Base-by-base conservation (phyloP, 2,329 filamentous ascomycete genomes). In the Atkinsonella texensis region DNA sequence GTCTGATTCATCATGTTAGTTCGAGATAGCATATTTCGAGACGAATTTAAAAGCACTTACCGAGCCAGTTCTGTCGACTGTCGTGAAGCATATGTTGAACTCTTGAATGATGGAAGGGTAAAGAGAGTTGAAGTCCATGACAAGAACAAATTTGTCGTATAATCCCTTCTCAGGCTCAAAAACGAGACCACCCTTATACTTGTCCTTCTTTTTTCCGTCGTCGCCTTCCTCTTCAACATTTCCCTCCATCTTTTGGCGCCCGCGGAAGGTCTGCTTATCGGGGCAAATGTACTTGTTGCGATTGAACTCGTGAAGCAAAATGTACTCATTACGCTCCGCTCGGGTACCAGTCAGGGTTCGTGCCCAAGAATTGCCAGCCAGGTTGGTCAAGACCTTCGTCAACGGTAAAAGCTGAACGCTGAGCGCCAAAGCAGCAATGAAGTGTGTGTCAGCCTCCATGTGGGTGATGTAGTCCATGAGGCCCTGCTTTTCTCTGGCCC, bases 121-220 rank as follows among this genome's bases (percentile, higher is more conserved):
- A 55, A 98, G 75, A 61, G 90, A 96, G 77, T 98, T 98, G 75
- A 98, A 98, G 74, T 98, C 93, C 94, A 98, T 98, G 68, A 98
- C 94, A 52, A 98, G 79, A 50, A 98, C 87, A 67, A 94, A 96
- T 70, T 94, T 95, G 76, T 98, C 93, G 64, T 98, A 98, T 4
- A 98, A 78, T 17, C 94, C 93, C 68, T 91, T 96, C 66, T 97
- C 90, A 4, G 93, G 93, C 67, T 98, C 93, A 60, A 98, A 97
- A 52, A 98, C 93, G 33, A 98, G 82, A 75, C 94, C 93, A 65
- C 93, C 93, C 73, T 98, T 97, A 75, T 86, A 98, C 69, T 97
- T 98, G 71, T 98, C 94, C 68, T 96, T 98, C 76, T 97, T 98
- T 72, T 96, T 98, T 54, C 79, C 80, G 56, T 89, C 87, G 9